A percentile compares a stretch with the other conserved stretches of the same genome.
Conservation (phyloP, 495 filamentous ascomycete genomes). For the Penicillium turbatum region DNA sequence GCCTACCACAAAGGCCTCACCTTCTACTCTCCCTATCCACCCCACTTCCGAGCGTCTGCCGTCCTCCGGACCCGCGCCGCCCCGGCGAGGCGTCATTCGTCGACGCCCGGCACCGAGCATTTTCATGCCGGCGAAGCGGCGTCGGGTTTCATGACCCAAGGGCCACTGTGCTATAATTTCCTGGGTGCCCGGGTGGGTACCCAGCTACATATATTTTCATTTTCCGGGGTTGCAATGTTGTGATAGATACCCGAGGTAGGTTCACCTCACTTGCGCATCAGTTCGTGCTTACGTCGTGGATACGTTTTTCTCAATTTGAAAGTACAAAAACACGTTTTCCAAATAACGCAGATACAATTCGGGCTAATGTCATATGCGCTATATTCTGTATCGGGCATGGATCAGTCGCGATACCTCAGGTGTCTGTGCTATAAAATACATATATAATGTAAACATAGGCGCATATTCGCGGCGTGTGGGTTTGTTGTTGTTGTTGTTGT, state of each 20-base stretch:
- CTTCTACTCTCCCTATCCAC: neutral
- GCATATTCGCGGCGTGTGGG: too few species aligned
- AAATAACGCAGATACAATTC: too few species aligned
- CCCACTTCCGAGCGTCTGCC: neutral
- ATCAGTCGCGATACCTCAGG: too few species aligned
- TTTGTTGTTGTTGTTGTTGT: too few species aligned
- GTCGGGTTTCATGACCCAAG: conserved; percentile 18
- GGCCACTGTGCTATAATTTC: neutral
- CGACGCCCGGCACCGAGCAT: conserved; percentile 35
- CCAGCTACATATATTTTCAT: neutral
- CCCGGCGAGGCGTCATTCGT: conserved; percentile 24
- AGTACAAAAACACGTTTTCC: too few species aligned
- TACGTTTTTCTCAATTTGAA: too few species aligned
- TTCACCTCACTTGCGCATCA: conserved; percentile 1
- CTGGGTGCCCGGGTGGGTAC: neutral
- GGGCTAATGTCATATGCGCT: too few species aligned
- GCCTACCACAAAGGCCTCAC: neutral
- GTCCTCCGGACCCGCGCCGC: conserved; percentile 7
- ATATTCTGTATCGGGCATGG: too few species aligned
- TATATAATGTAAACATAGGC: too few species aligned
- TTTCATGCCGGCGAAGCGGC: conserved; percentile 42
- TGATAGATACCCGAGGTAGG: conserved; percentile 8
- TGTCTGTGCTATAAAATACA: too few species aligned
- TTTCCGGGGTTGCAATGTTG: neutral
- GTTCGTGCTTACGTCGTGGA: neutral